Conservation (phyloP, 75 land plant species). For the Ceratopteris richardii region DNA sequence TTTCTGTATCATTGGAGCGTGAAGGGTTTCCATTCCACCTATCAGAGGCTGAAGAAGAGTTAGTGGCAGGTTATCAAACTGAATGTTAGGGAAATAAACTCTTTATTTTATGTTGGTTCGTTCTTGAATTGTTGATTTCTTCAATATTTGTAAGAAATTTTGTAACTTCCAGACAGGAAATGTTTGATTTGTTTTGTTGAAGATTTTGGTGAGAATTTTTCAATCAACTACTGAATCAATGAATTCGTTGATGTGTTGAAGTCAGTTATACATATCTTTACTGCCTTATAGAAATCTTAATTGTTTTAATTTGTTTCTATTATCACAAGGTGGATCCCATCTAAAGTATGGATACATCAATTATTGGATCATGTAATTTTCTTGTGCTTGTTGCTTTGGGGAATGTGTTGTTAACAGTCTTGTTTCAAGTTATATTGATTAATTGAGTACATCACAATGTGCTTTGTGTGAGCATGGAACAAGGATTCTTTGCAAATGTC, state of each 20-base stretch:
- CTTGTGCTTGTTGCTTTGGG: background rate
- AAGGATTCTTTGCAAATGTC: background rate
- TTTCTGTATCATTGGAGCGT: background rate
- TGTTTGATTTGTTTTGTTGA: background rate
- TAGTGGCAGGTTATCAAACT: slow-evolving; percentile 6
- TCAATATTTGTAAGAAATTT: slow-evolving; percentile 5
- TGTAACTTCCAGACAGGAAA: background rate
- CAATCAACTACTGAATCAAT: background rate
- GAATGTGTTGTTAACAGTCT: background rate
- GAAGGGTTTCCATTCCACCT: background rate
- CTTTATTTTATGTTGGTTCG: slow-evolving; percentile 7
- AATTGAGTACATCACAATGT: background rate
- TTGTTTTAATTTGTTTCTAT: background rate
- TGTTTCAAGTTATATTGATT: background rate
- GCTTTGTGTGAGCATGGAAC: background rate
- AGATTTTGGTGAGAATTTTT: background rate
- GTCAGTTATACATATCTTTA: background rate
- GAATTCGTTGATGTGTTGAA: background rate
- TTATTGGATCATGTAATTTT: background rate
- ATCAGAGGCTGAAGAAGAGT: background rate
- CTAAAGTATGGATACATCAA: background rate
- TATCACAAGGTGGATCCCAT: background rate
- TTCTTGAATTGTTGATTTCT: background rate
- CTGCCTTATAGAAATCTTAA: background rate
- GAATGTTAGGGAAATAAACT: slow-evolving; percentile 4